Evolutionary conservation across 2,329 filamentous ascomycete genomes (phyloP).

Genomic region (Cladosporium austrohemisphaericum): DNA sequence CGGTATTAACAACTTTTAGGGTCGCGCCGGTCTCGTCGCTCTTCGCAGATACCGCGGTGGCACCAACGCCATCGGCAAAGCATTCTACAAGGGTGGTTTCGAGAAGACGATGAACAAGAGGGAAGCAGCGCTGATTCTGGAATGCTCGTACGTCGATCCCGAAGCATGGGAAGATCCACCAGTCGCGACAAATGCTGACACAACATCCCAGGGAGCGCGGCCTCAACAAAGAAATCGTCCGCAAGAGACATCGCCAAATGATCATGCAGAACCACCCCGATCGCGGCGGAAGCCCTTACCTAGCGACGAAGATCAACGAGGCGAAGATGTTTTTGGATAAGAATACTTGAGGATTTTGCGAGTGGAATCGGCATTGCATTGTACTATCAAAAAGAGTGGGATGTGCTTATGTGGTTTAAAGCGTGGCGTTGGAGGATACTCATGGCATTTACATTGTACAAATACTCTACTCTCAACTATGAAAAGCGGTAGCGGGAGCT

Average conservation of each 20-base stretch:
- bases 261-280: constrained; percentile 99
- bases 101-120: constrained; percentile 89
- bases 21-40: constrained; percentile 87
- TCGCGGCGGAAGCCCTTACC: constrained; percentile 90
- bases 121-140: constrained; percentile 86
- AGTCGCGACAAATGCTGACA: constrained; percentile 12
- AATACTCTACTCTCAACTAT: constrained; percentile 15
- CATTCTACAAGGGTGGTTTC: constrained; percentile 98
- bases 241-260: constrained; percentile 89
- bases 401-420: constrained; percentile 10
- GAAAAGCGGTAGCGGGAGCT: constrained; percentile 8
- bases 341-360: constrained; percentile 21
- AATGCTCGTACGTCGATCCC: constrained; percentile 66
- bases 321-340: constrained; percentile 96
- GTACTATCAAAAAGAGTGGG: background rate
- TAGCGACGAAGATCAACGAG: constrained; percentile 97
- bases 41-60: constrained; percentile 76
- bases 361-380: no score
- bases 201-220: constrained; percentile 65
- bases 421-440: constrained; percentile 14
- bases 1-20: constrained; percentile 50
- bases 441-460: constrained; percentile 14
- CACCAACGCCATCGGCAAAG: constrained; percentile 72
- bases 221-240: constrained; percentile 86
- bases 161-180: no score